phyloP scores from a whole-genome alignment of 2,329 filamentous ascomycete species.

The Boeremia exigua region DNA sequence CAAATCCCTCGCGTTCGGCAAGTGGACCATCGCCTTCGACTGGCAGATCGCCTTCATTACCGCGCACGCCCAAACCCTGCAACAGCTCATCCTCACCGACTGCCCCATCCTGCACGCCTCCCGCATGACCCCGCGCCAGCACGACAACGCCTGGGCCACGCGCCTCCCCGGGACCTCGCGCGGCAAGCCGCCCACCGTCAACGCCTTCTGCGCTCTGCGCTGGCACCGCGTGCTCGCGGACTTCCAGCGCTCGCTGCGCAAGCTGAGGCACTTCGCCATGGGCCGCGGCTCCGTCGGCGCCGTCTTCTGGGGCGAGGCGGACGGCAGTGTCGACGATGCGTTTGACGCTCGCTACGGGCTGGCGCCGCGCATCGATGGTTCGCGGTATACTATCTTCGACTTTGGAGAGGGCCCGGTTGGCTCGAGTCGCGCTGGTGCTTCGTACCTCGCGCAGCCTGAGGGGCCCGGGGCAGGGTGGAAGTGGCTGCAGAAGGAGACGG shows the following conservation, averaged over 20 bases:
- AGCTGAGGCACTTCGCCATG: slow-evolving; percentile 12
- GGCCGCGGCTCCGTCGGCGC: background rate
- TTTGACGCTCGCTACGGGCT: slow-evolving; percentile 2
- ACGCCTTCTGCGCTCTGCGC: slow-evolving; percentile 1
- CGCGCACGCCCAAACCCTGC: slow-evolving; percentile 47
- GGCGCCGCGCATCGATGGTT: background rate
- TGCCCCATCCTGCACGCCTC: slow-evolving; percentile 46
- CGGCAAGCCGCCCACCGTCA: background rate
- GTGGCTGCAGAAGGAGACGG: slow-evolving; percentile 1
- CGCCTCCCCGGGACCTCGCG: background rate
- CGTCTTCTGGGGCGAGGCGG: background rate
- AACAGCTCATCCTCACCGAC: slow-evolving; percentile 53
- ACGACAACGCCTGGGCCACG: background rate
- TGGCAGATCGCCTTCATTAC: slow-evolving; percentile 58
- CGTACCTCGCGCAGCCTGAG: background rate
- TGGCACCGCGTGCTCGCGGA: slow-evolving; percentile 4
- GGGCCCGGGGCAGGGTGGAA: background rate
- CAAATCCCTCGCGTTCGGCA: slow-evolving; percentile 49
- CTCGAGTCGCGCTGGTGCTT: too few relatives aligned
- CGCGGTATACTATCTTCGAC: slow-evolving; percentile 7
- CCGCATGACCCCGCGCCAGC: slow-evolving; percentile 2
- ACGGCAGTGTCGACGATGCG: background rate
- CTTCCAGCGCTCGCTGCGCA: background rate
- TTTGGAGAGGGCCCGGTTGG: background rate
- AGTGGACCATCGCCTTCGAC: slow-evolving; percentile 53